Conservation (phyloP, 495 filamentous ascomycete species). For the Chaetomium tenue region DNA sequence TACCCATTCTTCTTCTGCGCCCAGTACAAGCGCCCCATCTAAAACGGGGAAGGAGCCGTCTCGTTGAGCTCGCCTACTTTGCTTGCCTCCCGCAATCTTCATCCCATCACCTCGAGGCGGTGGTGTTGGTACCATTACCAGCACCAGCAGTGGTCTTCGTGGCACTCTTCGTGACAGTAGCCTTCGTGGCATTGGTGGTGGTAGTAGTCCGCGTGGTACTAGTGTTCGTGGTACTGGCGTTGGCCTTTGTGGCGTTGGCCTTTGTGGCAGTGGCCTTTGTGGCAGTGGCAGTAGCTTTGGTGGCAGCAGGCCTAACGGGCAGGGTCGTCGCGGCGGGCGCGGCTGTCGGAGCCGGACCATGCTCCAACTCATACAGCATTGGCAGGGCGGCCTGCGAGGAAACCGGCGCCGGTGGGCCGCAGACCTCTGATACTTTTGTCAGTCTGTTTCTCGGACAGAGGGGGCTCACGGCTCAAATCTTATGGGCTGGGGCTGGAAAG, state of each 20-base stretch:
- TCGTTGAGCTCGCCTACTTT: background rate
- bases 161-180: too few relatives aligned
- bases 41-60: background rate
- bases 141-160: too few relatives aligned
- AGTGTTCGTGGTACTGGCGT: too few relatives aligned
- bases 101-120: too few relatives aligned
- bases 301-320: too few relatives aligned
- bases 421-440: background rate
- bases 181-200: too few relatives aligned
- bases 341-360: background rate
- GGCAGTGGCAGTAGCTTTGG: too few relatives aligned
- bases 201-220: too few relatives aligned
- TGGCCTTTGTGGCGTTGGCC: background rate
- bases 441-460: background rate
- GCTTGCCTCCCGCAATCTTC: background rate
- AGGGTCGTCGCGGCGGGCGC: too few relatives aligned
- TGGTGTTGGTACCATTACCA: too few relatives aligned
- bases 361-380: background rate
- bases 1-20: background rate
- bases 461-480: too few relatives aligned
- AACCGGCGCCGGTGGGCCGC: background rate
- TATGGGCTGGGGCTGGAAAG: background rate
- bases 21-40: background rate
- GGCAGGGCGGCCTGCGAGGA: too few relatives aligned
- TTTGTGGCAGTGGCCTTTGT: background rate